phyloP scores from a whole-genome alignment of 2,329 filamentous ascomycete genomes.

The Aspergillus awamori region DNA sequence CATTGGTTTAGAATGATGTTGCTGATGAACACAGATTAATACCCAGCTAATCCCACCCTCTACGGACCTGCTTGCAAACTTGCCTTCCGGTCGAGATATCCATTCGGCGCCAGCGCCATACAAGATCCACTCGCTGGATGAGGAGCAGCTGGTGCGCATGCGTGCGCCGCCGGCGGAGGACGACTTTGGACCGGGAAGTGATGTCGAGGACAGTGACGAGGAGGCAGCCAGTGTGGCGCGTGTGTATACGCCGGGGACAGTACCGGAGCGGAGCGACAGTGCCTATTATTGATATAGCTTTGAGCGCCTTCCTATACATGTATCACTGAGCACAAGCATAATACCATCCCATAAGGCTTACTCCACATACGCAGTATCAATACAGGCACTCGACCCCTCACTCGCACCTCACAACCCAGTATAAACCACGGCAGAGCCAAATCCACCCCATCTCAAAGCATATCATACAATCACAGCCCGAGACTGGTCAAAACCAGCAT shows the following conservation, averaged over 20 bases:
- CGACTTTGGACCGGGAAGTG: conserved; percentile 41
- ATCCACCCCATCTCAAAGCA: neutral
- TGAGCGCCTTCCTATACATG: neutral
- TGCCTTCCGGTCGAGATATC: conserved; percentile 88
- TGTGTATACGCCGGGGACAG: conserved; percentile 34
- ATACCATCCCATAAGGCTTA: neutral
- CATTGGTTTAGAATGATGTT: neutral
- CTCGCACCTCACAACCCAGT: too few species aligned
- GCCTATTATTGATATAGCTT: conserved; percentile 34
- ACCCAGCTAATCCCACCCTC: conserved; percentile 74
- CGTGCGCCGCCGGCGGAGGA: conserved; percentile 58
- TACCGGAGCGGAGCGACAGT: conserved; percentile 40
- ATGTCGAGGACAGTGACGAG: conserved; percentile 51
- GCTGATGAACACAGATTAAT: conserved; percentile 63
- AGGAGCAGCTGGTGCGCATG: conserved; percentile 62
- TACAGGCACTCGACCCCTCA: too few species aligned
- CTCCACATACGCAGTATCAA: too few species aligned
- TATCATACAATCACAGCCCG: too few species aligned
- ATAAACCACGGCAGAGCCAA: too few species aligned
- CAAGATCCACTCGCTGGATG: conserved; percentile 65
- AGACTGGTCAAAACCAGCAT: too few species aligned
- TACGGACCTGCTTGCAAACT: conserved; percentile 71
- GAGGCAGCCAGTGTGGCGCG: conserved; percentile 25
- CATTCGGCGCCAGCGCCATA: conserved; percentile 69
- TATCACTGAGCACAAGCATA: neutral